Conservation (phyloP, 371 early-diverging fungal genomes). For the Polyrhizophydium stewartii region DNA sequence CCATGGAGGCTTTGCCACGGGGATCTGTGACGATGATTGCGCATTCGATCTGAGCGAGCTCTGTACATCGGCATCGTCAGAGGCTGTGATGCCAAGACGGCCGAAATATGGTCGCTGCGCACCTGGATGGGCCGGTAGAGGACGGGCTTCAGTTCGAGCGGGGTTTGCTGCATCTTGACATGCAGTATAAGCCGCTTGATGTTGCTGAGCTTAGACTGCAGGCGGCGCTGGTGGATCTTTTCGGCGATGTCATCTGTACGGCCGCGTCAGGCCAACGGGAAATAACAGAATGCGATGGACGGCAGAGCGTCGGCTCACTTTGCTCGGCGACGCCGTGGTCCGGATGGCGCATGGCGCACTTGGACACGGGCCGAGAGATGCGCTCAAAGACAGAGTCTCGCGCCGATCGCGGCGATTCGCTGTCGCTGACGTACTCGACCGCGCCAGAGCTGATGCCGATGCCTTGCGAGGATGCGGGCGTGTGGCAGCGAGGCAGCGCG, state of each 20-base stretch:
- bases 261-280: too few species aligned
- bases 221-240: neutral
- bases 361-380: neutral
- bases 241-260: too few species aligned
- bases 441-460: neutral
- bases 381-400: neutral
- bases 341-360: neutral
- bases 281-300: too few species aligned
- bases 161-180: conserved; percentile 7
- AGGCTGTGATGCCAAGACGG: too few species aligned
- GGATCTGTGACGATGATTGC: too few species aligned
- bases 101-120: too few species aligned
- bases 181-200: conserved; percentile 6
- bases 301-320: neutral
- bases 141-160: conserved; percentile 1
- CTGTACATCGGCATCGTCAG: too few species aligned
- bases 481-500: neutral
- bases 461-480: neutral
- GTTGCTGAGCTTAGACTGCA: neutral
- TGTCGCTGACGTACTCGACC: too few species aligned
- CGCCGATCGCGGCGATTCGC: neutral
- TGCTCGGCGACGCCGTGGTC: neutral
- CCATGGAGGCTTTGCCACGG: too few species aligned
- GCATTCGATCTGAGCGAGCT: too few species aligned
- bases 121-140: neutral